Percentiles rank a stretch among this genome's conserved stretches.
These are phyloP conservation scores for Fomitopsis palustris DNA, from an alignment of 1,284 basidiomycete genomes.

Conservation along the genomic window DNA sequence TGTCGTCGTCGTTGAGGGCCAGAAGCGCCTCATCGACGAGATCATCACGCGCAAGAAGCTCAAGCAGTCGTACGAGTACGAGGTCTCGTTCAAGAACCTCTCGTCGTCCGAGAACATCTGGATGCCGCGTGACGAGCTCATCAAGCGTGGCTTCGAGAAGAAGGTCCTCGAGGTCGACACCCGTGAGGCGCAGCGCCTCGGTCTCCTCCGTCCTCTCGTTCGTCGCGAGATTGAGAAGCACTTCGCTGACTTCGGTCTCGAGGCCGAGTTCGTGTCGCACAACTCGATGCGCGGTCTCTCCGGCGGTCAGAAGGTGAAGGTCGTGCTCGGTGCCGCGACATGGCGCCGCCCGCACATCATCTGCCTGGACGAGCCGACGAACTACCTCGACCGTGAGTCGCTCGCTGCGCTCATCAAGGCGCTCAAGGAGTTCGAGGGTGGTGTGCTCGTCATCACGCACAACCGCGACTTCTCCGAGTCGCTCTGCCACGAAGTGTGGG, in stretches of 20 bases:
- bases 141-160: constrained; percentile 99
- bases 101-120: constrained; percentile 96
- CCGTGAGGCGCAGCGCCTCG: constrained; percentile 94
- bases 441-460: constrained; percentile 96
- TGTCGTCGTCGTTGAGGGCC: constrained; percentile 84
- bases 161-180: constrained; percentile 97
- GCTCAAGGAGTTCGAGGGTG: constrained; percentile 94
- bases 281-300: constrained; percentile 97
- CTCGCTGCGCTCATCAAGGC: constrained; percentile 95
- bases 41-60: constrained; percentile 92
- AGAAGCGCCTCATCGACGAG: constrained; percentile 95
- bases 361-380: constrained; percentile 97
- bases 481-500: constrained; percentile 90
- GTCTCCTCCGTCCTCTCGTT: constrained; percentile 93
- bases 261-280: constrained; percentile 95
- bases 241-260: constrained; percentile 95
- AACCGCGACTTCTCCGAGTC: constrained; percentile 98
- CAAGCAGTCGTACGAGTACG: constrained; percentile 99
- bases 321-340: constrained; percentile 96
- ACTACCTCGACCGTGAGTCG: constrained; percentile 98
- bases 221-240: constrained; percentile 98
- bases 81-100: constrained; percentile 90
- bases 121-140: constrained; percentile 92
- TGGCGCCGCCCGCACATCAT: constrained; percentile 98
- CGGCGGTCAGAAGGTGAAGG: constrained; percentile 99